A percentile compares a stretch with the other conserved stretches of the same genome.
These are phyloP conservation scores for Populus deltoides DNA, from an alignment of 345 rosid species.

Conservation along the genomic window DNA sequence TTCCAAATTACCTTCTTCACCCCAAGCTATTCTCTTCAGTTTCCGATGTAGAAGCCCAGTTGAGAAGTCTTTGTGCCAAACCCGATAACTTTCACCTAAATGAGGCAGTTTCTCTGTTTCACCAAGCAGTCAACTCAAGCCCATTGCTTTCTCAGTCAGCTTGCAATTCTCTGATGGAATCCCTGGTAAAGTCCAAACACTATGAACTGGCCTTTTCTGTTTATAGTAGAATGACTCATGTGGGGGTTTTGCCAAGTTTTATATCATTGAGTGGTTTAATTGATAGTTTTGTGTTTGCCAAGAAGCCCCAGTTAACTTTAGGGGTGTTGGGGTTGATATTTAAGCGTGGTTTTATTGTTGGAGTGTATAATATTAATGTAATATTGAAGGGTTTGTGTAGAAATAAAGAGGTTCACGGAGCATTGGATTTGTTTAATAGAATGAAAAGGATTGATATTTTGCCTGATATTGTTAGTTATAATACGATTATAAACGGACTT, in stretches of 20 bases:
- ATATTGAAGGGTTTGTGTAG: constrained; percentile 56
- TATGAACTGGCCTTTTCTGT: constrained; percentile 48
- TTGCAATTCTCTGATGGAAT: constrained; percentile 42
- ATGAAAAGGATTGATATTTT: constrained; percentile 35
- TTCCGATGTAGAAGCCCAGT: constrained; percentile 32
- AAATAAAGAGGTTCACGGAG: constrained; percentile 30
- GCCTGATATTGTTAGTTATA: constrained; percentile 50
- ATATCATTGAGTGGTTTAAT: constrained; percentile 50
- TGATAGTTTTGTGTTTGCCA: constrained; percentile 45
- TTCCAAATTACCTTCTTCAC: background rate
- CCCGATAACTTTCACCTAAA: constrained; percentile 29
- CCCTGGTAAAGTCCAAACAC: constrained; percentile 51
- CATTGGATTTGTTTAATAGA: constrained; percentile 36
- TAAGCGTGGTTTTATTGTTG: constrained; percentile 53
- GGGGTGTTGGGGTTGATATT: constrained; percentile 53
- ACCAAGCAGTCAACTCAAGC: constrained; percentile 37
- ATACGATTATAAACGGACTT: constrained; percentile 46
- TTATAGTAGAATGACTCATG: constrained; percentile 39
- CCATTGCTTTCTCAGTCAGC: constrained; percentile 29
- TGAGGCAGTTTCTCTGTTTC: constrained; percentile 43
- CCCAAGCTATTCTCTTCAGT: constrained; percentile 28
- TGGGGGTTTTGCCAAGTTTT: constrained; percentile 36
- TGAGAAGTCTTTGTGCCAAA: constrained; percentile 36
- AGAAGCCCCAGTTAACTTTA: constrained; percentile 28
- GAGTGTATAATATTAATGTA: constrained; percentile 41